phyloP scores from a whole-genome alignment of 345 rosid genomes.

The Citrus glauca region DNA sequence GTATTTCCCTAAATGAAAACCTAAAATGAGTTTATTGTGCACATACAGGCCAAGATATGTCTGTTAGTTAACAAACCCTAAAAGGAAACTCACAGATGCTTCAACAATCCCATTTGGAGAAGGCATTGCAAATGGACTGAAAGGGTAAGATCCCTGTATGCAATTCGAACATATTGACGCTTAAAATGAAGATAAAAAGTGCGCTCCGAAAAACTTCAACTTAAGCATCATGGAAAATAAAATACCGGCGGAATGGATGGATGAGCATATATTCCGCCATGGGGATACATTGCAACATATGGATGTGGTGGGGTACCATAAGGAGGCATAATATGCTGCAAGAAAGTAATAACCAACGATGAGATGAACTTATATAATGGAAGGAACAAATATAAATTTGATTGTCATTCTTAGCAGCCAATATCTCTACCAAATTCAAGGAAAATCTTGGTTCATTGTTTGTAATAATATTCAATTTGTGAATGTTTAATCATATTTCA shows the following conservation, averaged over 20 bases:
- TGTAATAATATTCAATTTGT: background rate
- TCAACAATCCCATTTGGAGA: conserved; percentile 89
- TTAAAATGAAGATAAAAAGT: conserved; percentile 4
- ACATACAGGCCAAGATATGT: conserved; percentile 5
- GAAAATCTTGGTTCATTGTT: background rate
- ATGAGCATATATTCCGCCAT: conserved; percentile 92
- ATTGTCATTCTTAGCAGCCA: background rate
- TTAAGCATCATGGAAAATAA: conserved; percentile 13
- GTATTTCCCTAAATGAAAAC: conserved; percentile 60
- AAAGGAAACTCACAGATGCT: conserved; percentile 58
- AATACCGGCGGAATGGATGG: conserved; percentile 93
- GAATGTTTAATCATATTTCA: background rate
- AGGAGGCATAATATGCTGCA: conserved; percentile 97
- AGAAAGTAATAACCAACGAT: background rate
- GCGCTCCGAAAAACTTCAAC: conserved; percentile 8
- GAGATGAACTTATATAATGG: conserved; percentile 6
- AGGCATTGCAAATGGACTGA: conserved; percentile 93
- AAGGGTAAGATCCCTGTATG: conserved; percentile 88
- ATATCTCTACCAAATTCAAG: background rate
- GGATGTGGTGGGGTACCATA: conserved; percentile 98
- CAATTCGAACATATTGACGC: conserved; percentile 8
- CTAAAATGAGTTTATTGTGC: conserved; percentile 13
- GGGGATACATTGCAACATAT: conserved; percentile 98
- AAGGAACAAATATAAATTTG: background rate
- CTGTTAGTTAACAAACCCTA: conserved; percentile 12